These are phyloP conservation scores for Irineochytrium annulatum DNA, from an alignment of 192 early-diverging fungal species.

Conservation along the genomic window DNA sequence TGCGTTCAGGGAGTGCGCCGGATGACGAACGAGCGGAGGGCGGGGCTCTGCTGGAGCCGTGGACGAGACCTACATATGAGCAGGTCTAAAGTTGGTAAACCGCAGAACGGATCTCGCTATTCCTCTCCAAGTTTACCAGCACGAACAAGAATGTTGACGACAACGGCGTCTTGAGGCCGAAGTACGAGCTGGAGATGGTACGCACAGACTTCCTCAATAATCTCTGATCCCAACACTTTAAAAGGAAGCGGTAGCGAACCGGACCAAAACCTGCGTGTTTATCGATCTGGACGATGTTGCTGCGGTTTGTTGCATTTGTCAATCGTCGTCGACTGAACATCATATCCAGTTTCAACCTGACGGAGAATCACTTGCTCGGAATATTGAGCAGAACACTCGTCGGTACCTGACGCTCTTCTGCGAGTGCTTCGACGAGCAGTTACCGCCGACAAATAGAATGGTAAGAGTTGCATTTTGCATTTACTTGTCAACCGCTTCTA, in stretches of 20 bases:
- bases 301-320: slow-evolving; percentile 10
- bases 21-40: no score
- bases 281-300: slow-evolving; percentile 48
- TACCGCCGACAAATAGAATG: slow-evolving; percentile 39
- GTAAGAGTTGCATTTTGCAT: slow-evolving; percentile 24
- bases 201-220: not conserved
- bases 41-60: no score
- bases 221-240: not conserved
- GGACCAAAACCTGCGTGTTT: slow-evolving; percentile 24
- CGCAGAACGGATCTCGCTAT: slow-evolving; percentile 32
- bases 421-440: slow-evolving; percentile 65
- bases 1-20: not conserved
- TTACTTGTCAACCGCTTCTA: not conserved
- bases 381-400: slow-evolving; percentile 82
- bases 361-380: slow-evolving; percentile 34
- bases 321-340: not conserved
- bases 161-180: slow-evolving; percentile 23
- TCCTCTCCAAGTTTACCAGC: slow-evolving; percentile 35
- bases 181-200: slow-evolving; percentile 26
- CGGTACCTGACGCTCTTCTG: slow-evolving; percentile 79
- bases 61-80: not conserved
- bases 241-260: slow-evolving; percentile 34
- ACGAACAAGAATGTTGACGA: slow-evolving; percentile 6
- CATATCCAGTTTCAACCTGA: slow-evolving; percentile 29
- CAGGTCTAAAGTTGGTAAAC: not conserved